Conservation (phyloP, 1,139 yeast species). For the Taphrina sp. region DNA sequence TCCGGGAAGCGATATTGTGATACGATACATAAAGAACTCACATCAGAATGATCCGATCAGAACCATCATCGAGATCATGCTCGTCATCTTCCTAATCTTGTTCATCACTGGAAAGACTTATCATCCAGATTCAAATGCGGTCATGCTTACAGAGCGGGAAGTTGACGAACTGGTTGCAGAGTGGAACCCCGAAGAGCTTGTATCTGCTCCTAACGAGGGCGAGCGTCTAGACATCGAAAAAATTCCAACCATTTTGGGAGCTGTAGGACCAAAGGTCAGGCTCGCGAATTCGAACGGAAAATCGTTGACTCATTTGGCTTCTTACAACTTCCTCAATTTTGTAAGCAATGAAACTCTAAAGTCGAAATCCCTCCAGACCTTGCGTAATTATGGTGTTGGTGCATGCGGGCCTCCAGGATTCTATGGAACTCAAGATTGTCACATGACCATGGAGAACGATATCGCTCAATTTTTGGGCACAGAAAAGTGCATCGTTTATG, state of each 20-base stretch:
- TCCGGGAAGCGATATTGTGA: constrained; percentile 79
- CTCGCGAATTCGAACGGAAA: constrained; percentile 39
- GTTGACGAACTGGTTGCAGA: constrained; percentile 81
- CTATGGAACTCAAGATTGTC: constrained; percentile 93
- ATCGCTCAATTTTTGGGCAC: constrained; percentile 72
- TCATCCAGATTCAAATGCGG: constrained; percentile 70
- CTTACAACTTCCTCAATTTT: constrained; percentile 62
- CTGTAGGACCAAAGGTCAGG: constrained; percentile 50
- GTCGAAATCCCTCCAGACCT: constrained; percentile 58
- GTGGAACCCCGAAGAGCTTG: constrained; percentile 88
- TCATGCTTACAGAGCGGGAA: constrained; percentile 62
- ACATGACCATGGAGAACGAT: constrained; percentile 73
- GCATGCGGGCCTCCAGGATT: constrained; percentile 99
- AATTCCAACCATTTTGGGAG: constrained; percentile 62
- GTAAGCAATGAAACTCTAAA: constrained; percentile 52
- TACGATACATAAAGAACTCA: constrained; percentile 80
- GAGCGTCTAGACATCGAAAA: constrained; percentile 64
- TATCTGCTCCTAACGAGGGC: constrained; percentile 52
- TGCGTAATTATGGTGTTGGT: constrained; percentile 83
- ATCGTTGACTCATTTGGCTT: constrained; percentile 43
- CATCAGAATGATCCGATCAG: constrained; percentile 93
- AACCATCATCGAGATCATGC: constrained; percentile 72
- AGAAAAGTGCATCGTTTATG: constrained; percentile 78
- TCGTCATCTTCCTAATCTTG: constrained; percentile 78
- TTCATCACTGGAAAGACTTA: constrained; percentile 81